Percentiles rank a stretch among this genome's conserved stretches.
phyloP scores from a whole-genome alignment of 139 green algal genomes.

The Marvania coccoides region DNA sequence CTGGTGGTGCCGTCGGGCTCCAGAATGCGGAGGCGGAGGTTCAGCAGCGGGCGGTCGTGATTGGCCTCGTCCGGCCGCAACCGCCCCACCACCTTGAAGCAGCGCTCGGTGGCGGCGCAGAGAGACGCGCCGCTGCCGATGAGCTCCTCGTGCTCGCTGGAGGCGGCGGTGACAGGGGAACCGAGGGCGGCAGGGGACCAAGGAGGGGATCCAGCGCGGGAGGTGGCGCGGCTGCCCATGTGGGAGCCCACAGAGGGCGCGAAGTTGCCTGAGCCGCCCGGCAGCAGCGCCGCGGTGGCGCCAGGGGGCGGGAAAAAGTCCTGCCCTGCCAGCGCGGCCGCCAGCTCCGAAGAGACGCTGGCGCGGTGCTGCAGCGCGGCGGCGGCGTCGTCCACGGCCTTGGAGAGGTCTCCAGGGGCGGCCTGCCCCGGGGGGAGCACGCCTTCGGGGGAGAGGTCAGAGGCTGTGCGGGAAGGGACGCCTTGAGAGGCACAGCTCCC shows the following conservation, averaged over 20 bases:
- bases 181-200: neutral
- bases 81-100: conserved; percentile 59
- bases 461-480: no score
- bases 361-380: neutral
- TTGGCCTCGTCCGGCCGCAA: conserved; percentile 39
- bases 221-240: neutral
- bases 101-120: conserved; percentile 17
- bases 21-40: conserved; percentile 65
- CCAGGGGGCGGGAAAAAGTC: no score
- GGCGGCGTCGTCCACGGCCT: neutral
- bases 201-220: neutral
- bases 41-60: conserved; percentile 42
- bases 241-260: neutral
- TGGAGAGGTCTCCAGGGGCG: no score
- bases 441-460: no score
- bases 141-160: neutral
- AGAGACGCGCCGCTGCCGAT: conserved; percentile 7
- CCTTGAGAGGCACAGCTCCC: no score
- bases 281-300: no score
- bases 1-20: conserved; percentile 55
- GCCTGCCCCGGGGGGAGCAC: neutral
- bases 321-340: no score
- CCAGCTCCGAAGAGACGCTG: no score
- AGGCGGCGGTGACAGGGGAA: neutral
- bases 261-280: neutral